phyloP scores from a whole-genome alignment of 495 filamentous ascomycete genomes.

The Aspergillus wentii region DNA sequence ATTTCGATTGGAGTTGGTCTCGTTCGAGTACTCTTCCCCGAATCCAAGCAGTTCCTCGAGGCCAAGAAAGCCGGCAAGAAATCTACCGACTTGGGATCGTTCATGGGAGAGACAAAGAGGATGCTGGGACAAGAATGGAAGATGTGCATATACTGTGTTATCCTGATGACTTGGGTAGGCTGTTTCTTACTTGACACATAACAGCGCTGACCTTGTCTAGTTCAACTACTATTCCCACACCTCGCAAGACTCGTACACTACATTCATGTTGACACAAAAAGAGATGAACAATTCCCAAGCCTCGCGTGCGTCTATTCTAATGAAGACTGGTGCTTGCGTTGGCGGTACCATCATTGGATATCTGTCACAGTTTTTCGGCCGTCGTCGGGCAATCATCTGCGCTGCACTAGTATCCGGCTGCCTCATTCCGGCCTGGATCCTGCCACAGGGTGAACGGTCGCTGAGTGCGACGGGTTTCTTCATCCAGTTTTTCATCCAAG shows the following conservation, averaged over 20 bases:
- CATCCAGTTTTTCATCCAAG: conserved; percentile 75
- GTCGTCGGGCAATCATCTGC: conserved; percentile 60
- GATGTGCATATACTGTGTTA: conserved; percentile 62
- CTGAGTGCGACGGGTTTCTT: conserved; percentile 67
- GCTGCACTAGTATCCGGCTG: conserved; percentile 50
- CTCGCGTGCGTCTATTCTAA: conserved; percentile 65
- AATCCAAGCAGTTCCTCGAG: conserved; percentile 66
- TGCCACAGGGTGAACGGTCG: conserved; percentile 49
- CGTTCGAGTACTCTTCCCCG: conserved; percentile 61
- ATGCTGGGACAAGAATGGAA: conserved; percentile 68
- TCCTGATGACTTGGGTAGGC: conserved; percentile 68
- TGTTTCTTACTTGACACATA: neutral
- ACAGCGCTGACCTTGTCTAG: neutral
- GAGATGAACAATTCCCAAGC: conserved; percentile 54
- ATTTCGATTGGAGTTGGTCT: conserved; percentile 60
- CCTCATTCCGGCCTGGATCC: conserved; percentile 69
- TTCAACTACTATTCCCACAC: conserved; percentile 62
- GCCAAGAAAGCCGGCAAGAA: conserved; percentile 49
- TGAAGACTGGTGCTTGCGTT: conserved; percentile 68
- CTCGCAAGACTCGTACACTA: conserved; percentile 72
- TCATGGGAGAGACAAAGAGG: conserved; percentile 55
- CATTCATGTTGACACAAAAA: conserved; percentile 66
- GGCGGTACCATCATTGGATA: conserved; percentile 72
- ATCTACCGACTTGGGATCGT: conserved; percentile 42
- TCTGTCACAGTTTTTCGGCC: conserved; percentile 65